phyloP scores from a whole-genome alignment of 257 asterid species.

The Solanum dulcamara region DNA sequence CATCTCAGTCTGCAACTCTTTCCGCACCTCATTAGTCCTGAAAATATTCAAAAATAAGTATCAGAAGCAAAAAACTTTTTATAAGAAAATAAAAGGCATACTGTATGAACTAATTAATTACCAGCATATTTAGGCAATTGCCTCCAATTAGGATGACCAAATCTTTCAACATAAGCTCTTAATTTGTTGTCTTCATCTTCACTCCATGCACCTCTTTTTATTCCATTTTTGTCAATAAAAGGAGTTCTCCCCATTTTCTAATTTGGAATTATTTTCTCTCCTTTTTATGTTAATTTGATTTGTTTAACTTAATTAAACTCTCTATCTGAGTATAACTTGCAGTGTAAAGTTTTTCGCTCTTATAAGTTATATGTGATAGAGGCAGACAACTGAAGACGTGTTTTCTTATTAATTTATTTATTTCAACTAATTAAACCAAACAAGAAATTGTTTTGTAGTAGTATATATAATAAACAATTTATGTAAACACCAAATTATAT shows the following conservation, averaged over 20 bases:
- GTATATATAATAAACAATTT: neutral
- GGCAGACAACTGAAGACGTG: neutral
- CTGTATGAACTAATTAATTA: too few species aligned
- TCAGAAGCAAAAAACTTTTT: too few species aligned
- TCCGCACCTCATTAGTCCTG: slow-evolving; percentile 30
- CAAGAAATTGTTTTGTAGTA: neutral
- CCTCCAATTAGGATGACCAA: slow-evolving; percentile 27
- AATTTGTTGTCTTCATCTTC: slow-evolving; percentile 33
- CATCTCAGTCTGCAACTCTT: slow-evolving; percentile 56
- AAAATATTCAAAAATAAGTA: neutral
- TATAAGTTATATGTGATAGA: neutral
- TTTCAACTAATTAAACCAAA: neutral
- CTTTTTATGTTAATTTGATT: neutral
- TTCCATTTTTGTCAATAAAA: slow-evolving; percentile 18
- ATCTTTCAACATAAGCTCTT: slow-evolving; percentile 9
- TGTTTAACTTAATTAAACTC: neutral
- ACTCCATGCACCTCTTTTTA: slow-evolving; percentile 34
- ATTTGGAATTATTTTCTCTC: neutral
- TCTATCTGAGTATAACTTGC: neutral
- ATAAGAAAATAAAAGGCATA: too few species aligned
- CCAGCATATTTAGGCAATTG: slow-evolving; percentile 17
- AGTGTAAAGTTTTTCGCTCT: neutral
- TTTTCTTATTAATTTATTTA: neutral
- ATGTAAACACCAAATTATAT: neutral
- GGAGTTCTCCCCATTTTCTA: slow-evolving; percentile 26